Base-by-base conservation (phyloP, 2,329 filamentous ascomycete genomes). In the Penicillium glabrum region DNA sequence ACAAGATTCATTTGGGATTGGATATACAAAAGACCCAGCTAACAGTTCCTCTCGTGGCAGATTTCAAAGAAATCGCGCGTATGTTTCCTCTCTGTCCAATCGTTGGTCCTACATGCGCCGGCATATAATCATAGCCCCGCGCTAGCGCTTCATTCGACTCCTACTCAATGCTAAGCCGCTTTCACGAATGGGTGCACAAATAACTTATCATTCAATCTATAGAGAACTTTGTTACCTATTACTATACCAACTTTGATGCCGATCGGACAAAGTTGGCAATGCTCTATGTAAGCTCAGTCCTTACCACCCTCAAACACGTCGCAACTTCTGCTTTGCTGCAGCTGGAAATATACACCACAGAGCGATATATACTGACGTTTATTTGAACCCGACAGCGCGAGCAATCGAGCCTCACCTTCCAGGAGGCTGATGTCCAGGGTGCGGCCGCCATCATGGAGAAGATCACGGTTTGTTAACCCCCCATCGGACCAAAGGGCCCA, bases 351-450 rank as follows among this genome's bases (percentile, higher is more conserved):
- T 21, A 46, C 31, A n/a, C 26, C 9, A 5, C 26, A 8, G 26
- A 26, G 26, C 26, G 26, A 26, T 26, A 26, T 8, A 26, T 26
- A 26, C 26, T 26, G 26, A 26, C 26, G 26, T 8, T 26, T 26
- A 1, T 26, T 26, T 26, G 26, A 26, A 26, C 7, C 26, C 26
- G 26, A 8, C 27, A 96, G 91, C 86, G 89, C 70, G 84, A 89
- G 5, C 76, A 88, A 59, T 98, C 95, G 48, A 96, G 96, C 89
- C 83, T 98, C 77, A 97, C 93, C 50, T 98, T 97, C 71, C 91
- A 98, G 83, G 87, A 83, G 46, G 68, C 80, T 45, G 86, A 88
- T 14, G 76, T 85, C 58, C 81, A 86, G 69, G 93, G 93, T 61
- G 78, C 79, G 35, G 71, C 67, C 24, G 73, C 73, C 31, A 97